Evolutionary conservation across 2,329 filamentous ascomycete species (phyloP).

Genomic region (Pseudogymnoascus sp.): DNA sequence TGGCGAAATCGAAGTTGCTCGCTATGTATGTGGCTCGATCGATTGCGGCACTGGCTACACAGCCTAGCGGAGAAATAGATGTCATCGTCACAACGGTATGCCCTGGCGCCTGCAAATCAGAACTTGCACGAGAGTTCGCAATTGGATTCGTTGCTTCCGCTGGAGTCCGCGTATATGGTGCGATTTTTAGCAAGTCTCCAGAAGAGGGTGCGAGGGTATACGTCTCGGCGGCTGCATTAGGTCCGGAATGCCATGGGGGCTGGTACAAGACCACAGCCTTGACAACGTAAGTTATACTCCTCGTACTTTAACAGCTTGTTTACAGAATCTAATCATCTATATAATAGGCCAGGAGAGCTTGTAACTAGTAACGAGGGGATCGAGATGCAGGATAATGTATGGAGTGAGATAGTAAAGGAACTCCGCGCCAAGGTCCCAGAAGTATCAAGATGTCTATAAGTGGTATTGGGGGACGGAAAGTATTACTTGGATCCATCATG

Average conservation of each 20-base stretch:
- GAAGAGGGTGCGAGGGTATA: neutral
- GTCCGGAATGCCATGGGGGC: neutral
- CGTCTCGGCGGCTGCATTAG: neutral
- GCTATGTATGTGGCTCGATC: neutral
- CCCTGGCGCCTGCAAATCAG: slow-evolving; percentile 11
- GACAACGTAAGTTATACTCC: neutral
- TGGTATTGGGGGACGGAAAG: neutral
- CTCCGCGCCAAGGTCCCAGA: neutral
- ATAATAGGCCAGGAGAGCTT: neutral
- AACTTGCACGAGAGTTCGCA: slow-evolving; percentile 11
- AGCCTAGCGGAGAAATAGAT: neutral
- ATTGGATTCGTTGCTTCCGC: neutral
- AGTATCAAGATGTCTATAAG: slow-evolving; percentile 32
- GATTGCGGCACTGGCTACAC: neutral
- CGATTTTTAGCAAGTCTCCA: neutral
- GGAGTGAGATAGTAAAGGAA: neutral
- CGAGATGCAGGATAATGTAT: neutral
- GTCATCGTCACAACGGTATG: slow-evolving; percentile 12
- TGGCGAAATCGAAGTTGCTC: neutral
- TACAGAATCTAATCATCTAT: neutral
- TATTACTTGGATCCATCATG: neutral
- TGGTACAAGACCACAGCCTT: slow-evolving; percentile 2
- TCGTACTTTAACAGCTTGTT: neutral
- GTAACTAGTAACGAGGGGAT: neutral
- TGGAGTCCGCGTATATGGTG: neutral